Conservation (phyloP, 2,329 filamentous ascomycete species). For the Botrytis medusae region DNA sequence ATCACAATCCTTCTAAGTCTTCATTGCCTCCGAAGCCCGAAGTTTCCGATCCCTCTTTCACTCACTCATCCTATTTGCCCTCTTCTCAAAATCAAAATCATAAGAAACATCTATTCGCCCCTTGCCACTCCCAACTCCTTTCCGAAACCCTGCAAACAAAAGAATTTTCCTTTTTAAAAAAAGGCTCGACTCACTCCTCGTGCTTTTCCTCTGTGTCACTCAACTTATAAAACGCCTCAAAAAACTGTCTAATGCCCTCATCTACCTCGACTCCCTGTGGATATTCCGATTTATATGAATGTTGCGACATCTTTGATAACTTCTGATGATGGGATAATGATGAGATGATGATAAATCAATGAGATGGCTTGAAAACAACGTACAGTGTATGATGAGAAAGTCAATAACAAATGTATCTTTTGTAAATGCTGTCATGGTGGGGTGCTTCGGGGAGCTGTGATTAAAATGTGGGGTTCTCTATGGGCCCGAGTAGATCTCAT, state of each 20-base stretch:
- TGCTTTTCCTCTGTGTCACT: constrained; percentile 47
- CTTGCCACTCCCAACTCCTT: not conserved
- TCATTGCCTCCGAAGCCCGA: not conserved
- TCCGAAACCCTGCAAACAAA: not conserved
- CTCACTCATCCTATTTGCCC: not conserved
- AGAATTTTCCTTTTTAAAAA: constrained; percentile 36
- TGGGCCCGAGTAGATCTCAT: not conserved
- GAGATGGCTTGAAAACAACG: not conserved
- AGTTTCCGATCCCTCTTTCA: not conserved
- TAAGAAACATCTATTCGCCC: not conserved
- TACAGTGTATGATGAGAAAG: not conserved
- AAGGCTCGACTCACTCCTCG: constrained; percentile 46
- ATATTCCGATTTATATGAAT: not conserved
- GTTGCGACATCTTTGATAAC: not conserved
- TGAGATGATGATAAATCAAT: not conserved
- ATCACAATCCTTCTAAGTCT: not conserved
- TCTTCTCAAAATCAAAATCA: not conserved
- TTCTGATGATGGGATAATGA: not conserved
- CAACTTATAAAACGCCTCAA: constrained; percentile 66
- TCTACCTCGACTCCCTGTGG: constrained; percentile 43
- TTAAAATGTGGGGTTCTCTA: not conserved
- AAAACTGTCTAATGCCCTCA: constrained; percentile 61
- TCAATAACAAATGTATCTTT: not conserved
- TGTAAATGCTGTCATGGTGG: not conserved
- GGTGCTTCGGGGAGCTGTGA: constrained; percentile 1